Evolutionary conservation across 2,329 filamentous ascomycete genomes (phyloP), one percentile per base, ranked within the genome.

Genomic region (Fusarium zealandicum): DNA sequence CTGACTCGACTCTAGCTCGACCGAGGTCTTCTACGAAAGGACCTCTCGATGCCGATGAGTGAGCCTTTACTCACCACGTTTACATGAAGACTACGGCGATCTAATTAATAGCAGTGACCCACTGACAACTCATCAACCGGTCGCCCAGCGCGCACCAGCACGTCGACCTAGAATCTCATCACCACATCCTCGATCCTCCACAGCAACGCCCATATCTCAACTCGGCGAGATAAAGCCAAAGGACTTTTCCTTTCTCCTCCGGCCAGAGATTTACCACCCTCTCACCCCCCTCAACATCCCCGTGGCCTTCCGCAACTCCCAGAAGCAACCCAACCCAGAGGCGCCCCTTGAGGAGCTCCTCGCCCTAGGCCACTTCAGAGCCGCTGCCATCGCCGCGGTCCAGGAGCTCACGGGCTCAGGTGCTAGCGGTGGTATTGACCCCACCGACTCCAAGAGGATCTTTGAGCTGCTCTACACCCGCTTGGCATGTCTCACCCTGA

Each of bases 241-340:
- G 67, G 89, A 96, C 76, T 90, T 96, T 63, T 85, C 87, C 14
- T 93, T 89, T 71, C 85, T 97, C 38, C 83, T 95, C 10, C 85
- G 88, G 16, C 87, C 90, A 3, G 85, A 91, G 60, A 88, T 93
- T 50, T 97, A 93, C 77, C 93, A 96, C 70, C 86, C 89, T 2
- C 79, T 97, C 18, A 87, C 89, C 1, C 82, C 82, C 13, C 80
- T 85, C 37, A 79, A 81, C 57, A 73, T 87, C 11, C 84, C 86
- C 0, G 68, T 78, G 0, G 76, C 91, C 3, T 93, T 96, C 72
- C 85, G 90, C 56, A 83, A 84, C 59, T 83, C 90, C 0, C 73
- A 85, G 16, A 80, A 87, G 57, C 84, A 87, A 60, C 87, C 90
- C 1, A 72, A 79, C 1, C 76, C 85, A 0, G 81, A 84, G 22